phyloP scores from a whole-genome alignment of 306 rosid species.

The Acacia crassicarpa region DNA sequence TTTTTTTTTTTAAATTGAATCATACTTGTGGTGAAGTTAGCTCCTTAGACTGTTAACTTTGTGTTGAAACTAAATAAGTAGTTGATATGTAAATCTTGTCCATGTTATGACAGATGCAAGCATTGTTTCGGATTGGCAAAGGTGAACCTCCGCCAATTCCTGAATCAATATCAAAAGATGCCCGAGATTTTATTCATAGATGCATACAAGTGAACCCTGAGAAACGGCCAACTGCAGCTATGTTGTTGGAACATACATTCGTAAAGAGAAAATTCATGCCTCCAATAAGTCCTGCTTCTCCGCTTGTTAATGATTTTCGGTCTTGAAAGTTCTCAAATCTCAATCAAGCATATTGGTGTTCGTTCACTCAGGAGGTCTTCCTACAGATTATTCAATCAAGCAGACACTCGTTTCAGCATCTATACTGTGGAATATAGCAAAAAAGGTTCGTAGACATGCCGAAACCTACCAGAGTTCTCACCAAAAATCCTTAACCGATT shows the following conservation, averaged over 20 bases:
- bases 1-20: background rate
- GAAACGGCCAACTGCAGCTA: constrained; percentile 49
- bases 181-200: constrained; percentile 46
- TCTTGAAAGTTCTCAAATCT: constrained; percentile 20
- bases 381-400: constrained; percentile 8
- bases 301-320: constrained; percentile 1
- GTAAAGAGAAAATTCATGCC: constrained; percentile 36
- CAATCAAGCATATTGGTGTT: background rate
- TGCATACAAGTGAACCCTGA: constrained; percentile 58
- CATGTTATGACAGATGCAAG: constrained; percentile 45
- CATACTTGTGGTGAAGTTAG: background rate
- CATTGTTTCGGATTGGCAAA: constrained; percentile 51
- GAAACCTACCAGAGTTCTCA: background rate
- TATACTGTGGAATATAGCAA: background rate
- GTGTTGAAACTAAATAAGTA: background rate
- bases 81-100: constrained; percentile 12
- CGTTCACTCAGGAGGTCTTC: constrained; percentile 11
- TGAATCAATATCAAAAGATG: constrained; percentile 44
- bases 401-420: background rate
- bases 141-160: constrained; percentile 56
- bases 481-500: background rate
- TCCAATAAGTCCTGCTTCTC: constrained; percentile 37
- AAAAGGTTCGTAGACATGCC: background rate
- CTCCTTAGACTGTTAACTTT: background rate
- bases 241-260: constrained; percentile 51